Base-by-base conservation (phyloP, 805 yeast genomes). In the Candida insectalens region DNA sequence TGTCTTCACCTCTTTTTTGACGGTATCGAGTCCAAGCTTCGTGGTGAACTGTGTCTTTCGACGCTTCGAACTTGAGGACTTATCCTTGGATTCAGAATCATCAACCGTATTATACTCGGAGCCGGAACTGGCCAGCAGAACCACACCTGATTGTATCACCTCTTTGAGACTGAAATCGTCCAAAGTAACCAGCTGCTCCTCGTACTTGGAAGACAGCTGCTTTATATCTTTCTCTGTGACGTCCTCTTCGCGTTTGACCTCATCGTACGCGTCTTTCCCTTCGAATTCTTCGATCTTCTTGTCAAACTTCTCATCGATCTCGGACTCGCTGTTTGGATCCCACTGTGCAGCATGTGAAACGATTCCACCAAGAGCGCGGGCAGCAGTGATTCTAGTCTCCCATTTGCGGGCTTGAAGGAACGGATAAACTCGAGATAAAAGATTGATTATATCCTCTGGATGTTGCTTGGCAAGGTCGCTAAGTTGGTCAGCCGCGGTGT, bases 301-400 rank as follows among this genome's bases (percentile, higher is more conserved):
- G 36, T 22, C 27, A 10, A 12, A 36, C 36, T 5, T 28, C 34
- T 25, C 13, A 29, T 33, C 20, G 35, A 25, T 26, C 34, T 27
- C 40, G 25, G 44, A 53, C 6, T 39, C 49, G 13, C 38, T 39
- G 29, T 81, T 83, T 1, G 97, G 97, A 49, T 84, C 85, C 97
- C 97, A 92, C 20, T 64, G 48, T 1, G 71, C 68, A 1, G 88
- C 76, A 55, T 84, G 78, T 29, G 74, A 72, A 3, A 87, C 89
- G 19, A 92, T 87, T 3, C 94, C 94, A 6, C 97, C 97, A 45
- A 92, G 71, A 0, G 98, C 97, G 35, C 85, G 65, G 1, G 96
- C 96, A 1, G 99, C 92, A 1, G 97, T 77, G 1, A 83, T 79
- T 53, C 99, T 70, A 0, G 98, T 88, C 55, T 92, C 99, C 99